Base-by-base conservation (phyloP, 331 rosid species). In the Acacia concinna region DNA sequence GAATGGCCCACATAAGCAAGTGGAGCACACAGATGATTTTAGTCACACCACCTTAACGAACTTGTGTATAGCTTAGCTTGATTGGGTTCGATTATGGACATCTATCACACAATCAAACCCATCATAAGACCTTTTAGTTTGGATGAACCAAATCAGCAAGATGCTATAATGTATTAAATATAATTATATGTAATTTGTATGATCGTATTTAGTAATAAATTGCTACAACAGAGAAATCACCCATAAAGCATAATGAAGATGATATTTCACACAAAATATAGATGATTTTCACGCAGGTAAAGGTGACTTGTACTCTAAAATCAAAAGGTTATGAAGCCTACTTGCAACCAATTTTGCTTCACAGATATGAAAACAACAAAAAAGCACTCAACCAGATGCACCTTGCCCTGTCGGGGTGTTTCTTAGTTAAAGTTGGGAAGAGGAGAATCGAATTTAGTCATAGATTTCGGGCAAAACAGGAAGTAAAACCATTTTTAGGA, bases 101-200 rank as follows among this genome's bases (percentile, higher is more conserved):
- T 47, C 21, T 18, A 47, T 47, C 21, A 17, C 54, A 47, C n/a
- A 47, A 47, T 17, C 54, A 47, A 47, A 47, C 54, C 34, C 49
- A 63, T 79, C 71, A 68, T 57, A 34, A 56, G 25, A 71, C 46
- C 70, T 54, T 34, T 63, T 56, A 54, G 38, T 56, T 70, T 38
- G 51, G 44, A 47, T 64, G 32, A 44, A 62, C 46, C 35, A 51
- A 68, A 32, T 68, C 62, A 56, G 67, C 21, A 74, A 63, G 34
- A 60, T 68, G 75, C 51, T 13, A 32, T 72, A 72, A 72, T 7
- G 30, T 44, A 44, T 10, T 64, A 31, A 17, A 30, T 21, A 21
- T 9, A 54, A 54, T 54, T 14, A 20, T 20, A 64, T 64, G 9
- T 18, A 9, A 27, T 21, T 13, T 44, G 52, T 14, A 46, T 46